Base-by-base conservation (phyloP, 306 rosid genomes). In the Cucurbita maxima region DNA sequence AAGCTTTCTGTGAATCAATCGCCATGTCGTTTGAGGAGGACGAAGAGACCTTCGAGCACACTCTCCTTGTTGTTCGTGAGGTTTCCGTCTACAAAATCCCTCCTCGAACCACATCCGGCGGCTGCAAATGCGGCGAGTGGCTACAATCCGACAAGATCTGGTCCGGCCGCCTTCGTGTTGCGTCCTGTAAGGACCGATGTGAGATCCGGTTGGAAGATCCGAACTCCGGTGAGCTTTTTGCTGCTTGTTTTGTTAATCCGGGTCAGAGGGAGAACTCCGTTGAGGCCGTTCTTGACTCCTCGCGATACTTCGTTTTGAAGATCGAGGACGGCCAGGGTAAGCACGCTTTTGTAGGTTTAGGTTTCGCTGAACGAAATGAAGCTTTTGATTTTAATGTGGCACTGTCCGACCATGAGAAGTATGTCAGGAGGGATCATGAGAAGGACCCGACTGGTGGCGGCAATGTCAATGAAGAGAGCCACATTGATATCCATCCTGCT, bases 141-240 rank as follows among this genome's bases (percentile, higher is more conserved):
- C 92, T 95, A 1, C 99, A 95, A 74, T 91, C 99, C 72, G 97
- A 95, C 45, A 91, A 89, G 89, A 91, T 95, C 83, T 95, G 99
- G 97, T 77, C 97, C 52, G 99, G 99, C 20, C 91, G 99, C 48
- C 91, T 91, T 56, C 85, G 99, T 11, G 97, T 95, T 38, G 97
- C 91, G 0, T 95, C 96, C 3, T 87, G 99, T 67, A 87, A 85
- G 59, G 89, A 89, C 73, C 96, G 96, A 30, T 95, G 99, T 70
- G 99, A 95, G 96, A 95, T 95, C 92, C 97, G 99, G 8, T 79
- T 95, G 41, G 99, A 95, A 81, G 99, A 95, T 74, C 96, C 99
- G 0, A 86, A 79, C 80, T 86, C 92, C 45, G 88, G 90, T 20
- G 99, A 95, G 58, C 92, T 95, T 20, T 95, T 95, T 72, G 99